phyloP scores from a whole-genome alignment of 345 rosid genomes.

The Populus pruinosa region DNA sequence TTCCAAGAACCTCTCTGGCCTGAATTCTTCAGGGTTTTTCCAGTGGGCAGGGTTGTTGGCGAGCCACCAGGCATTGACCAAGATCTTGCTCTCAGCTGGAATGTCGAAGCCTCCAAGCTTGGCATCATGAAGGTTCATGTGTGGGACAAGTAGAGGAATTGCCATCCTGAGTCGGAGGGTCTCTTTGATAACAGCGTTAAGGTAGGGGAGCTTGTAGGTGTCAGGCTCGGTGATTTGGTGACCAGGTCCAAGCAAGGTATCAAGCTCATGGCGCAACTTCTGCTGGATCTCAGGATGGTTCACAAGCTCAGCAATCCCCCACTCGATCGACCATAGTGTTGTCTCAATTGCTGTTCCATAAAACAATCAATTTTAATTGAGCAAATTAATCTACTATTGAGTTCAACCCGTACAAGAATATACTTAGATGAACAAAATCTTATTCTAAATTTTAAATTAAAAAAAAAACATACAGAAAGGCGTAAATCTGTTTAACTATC shows the following conservation, averaged over 20 bases:
- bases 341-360: constrained; percentile 80
- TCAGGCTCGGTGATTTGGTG: constrained; percentile 87
- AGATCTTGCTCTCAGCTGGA: constrained; percentile 94
- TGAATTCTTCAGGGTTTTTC: constrained; percentile 87
- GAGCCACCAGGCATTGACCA: constrained; percentile 96
- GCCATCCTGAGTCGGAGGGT: constrained; percentile 91
- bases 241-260: constrained; percentile 65
- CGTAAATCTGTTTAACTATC: no score
- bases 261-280: constrained; percentile 73
- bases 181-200: constrained; percentile 91
- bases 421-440: no score
- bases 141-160: constrained; percentile 94
- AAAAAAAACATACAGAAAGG: no score
- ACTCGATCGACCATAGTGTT: constrained; percentile 91
- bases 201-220: constrained; percentile 70
- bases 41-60: constrained; percentile 87
- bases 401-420: not conserved
- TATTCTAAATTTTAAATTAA: no score
- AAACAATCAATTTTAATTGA: not conserved
- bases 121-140: constrained; percentile 96
- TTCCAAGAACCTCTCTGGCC: constrained; percentile 94
- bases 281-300: constrained; percentile 82
- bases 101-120: constrained; percentile 79
- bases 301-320: constrained; percentile 94
- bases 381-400: not conserved